These are phyloP conservation scores for Pyrenula massariospora DNA, from an alignment of 495 filamentous ascomycete genomes.

Conservation along the genomic window DNA sequence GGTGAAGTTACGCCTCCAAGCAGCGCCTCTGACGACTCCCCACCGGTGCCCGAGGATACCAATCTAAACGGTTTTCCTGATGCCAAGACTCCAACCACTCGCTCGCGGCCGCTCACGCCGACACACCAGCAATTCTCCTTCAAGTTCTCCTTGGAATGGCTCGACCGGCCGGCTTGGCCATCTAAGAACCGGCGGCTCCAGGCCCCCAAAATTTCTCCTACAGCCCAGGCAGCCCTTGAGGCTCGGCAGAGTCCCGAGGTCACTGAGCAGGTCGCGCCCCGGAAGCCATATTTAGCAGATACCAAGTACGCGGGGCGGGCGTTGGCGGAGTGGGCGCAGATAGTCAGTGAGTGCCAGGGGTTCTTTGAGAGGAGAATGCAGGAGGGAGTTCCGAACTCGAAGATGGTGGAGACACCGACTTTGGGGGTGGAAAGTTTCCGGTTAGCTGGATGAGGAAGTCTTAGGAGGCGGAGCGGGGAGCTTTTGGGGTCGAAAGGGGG, in stretches of 20 bases:
- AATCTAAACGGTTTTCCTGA: not conserved
- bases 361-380: constrained; percentile 80
- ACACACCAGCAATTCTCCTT: constrained; percentile 56
- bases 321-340: constrained; percentile 79
- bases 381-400: constrained; percentile 70
- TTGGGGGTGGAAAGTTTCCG: constrained; percentile 80
- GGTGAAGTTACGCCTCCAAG: constrained; percentile 17
- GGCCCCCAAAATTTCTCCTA: constrained; percentile 64
- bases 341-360: constrained; percentile 80
- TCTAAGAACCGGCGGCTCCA: constrained; percentile 50
- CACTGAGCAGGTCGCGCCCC: not conserved
- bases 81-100: not conserved
- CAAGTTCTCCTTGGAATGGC: constrained; percentile 71
- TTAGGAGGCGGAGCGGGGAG: too few species aligned
- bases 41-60: constrained; percentile 16
- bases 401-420: constrained; percentile 74
- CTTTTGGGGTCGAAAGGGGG: too few species aligned
- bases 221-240: constrained; percentile 49
- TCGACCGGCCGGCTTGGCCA: constrained; percentile 41
- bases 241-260: constrained; percentile 3
- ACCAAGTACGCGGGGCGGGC: constrained; percentile 77
- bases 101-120: constrained; percentile 9
- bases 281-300: constrained; percentile 9
- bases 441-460: constrained; percentile 14
- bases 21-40: constrained; percentile 29